Evolutionary conservation across 805 yeast species (phyloP).

Genomic region (Suhomyces kilbournensis): DNA sequence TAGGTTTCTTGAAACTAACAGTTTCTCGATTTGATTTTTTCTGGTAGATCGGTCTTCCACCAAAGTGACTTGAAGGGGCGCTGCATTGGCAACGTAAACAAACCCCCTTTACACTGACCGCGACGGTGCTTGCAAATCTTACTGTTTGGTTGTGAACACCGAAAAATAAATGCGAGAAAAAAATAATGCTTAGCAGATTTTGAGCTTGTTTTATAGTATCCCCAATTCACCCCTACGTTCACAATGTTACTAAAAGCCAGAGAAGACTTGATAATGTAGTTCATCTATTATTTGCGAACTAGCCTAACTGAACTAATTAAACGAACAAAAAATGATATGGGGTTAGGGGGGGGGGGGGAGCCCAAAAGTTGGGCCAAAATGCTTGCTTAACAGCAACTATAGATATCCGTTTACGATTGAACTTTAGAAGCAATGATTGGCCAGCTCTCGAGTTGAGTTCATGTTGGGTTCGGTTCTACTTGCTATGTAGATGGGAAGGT

Average conservation of each 20-base stretch:
- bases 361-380: neutral
- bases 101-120: neutral
- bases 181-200: neutral
- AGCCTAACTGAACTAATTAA: neutral
- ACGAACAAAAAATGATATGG: neutral
- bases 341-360: too few species aligned
- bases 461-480: neutral
- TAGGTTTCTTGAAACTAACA: neutral
- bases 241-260: neutral
- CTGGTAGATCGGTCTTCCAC: neutral
- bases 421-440: neutral
- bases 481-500: neutral
- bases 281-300: neutral
- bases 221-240: neutral
- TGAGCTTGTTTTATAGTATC: neutral
- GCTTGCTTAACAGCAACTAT: neutral
- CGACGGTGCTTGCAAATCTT: neutral
- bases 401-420: neutral
- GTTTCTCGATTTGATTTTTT: neutral
- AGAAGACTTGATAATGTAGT: neutral
- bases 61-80: neutral
- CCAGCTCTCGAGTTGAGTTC: neutral
- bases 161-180: neutral
- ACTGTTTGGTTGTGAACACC: neutral
- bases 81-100: neutral